A percentile compares a stretch with the other conserved stretches of the same genome.
Conservation (phyloP, 345 rosid genomes). For the Diplotaxis tenuifolia region DNA sequence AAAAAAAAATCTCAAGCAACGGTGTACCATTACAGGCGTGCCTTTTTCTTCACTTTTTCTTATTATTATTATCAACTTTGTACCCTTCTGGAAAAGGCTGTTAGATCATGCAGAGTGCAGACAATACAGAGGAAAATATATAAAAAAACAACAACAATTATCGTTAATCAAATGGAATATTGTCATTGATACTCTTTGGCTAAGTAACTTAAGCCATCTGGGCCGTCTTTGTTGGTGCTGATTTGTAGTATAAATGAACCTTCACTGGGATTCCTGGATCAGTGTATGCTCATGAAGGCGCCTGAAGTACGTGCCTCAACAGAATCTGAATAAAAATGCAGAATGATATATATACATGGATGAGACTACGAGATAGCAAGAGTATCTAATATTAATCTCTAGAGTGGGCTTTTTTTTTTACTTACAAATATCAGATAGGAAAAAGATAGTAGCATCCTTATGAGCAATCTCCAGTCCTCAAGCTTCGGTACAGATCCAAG, state of each 20-base stretch:
- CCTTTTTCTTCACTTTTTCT: neutral
- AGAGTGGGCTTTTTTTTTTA: neutral
- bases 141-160: no score
- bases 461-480: constrained; percentile 62
- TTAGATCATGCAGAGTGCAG: constrained; percentile 6
- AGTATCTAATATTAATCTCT: neutral
- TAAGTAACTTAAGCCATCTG: neutral
- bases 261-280: neutral
- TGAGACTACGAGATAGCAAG: no score
- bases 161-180: no score
- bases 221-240: neutral
- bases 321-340: neutral
- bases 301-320: neutral
- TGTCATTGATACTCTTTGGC: neutral
- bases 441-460: constrained; percentile 24
- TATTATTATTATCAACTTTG: neutral
- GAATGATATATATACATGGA: neutral
- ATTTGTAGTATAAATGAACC: neutral
- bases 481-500: constrained; percentile 58
- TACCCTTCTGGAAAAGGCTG: constrained; percentile 7
- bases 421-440: neutral
- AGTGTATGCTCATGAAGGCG: neutral
- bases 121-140: neutral
- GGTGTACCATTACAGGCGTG: constrained; percentile 15
- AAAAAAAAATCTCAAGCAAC: no score